These are phyloP conservation scores for Mortierella sp. DNA, from an alignment of 371 early-diverging fungal genomes.

Conservation along the genomic window DNA sequence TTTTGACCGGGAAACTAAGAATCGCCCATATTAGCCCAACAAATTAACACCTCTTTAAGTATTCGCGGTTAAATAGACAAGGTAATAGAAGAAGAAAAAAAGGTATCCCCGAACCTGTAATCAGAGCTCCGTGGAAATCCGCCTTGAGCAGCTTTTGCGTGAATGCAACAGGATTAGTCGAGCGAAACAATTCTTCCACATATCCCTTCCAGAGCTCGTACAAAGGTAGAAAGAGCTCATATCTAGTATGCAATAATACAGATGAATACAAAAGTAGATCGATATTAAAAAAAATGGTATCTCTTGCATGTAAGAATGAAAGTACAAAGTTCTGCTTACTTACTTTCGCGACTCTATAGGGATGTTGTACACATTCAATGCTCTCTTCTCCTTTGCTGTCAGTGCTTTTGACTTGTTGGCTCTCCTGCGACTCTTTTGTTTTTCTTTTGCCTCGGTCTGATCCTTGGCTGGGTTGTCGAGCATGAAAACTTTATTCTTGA, in stretches of 20 bases:
- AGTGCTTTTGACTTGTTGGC: slow-evolving; percentile 61
- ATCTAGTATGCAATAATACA: slow-evolving; percentile 43
- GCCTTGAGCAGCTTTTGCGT: slow-evolving; percentile 82
- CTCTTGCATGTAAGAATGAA: neutral
- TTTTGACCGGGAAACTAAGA: slow-evolving; percentile 79
- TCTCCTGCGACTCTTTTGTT: slow-evolving; percentile 30
- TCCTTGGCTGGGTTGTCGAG: slow-evolving; percentile 62
- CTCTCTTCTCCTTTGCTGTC: slow-evolving; percentile 72
- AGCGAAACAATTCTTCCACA: slow-evolving; percentile 73
- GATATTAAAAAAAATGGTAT: neutral
- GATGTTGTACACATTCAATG: slow-evolving; percentile 74
- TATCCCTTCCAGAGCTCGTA: slow-evolving; percentile 87
- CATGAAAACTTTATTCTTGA: slow-evolving; percentile 58
- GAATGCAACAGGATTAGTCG: slow-evolving; percentile 55
- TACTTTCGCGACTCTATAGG: slow-evolving; percentile 66
- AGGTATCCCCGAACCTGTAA: slow-evolving; percentile 69
- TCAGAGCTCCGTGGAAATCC: slow-evolving; percentile 86
- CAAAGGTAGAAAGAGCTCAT: slow-evolving; percentile 78
- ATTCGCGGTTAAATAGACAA: neutral
- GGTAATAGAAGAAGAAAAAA: neutral
- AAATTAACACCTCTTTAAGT: neutral
- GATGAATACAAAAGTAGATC: neutral
- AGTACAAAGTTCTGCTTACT: neutral
- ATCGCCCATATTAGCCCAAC: neutral
- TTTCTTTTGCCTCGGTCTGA: slow-evolving; percentile 23